These are phyloP conservation scores for Syzygium aqueum DNA, from an alignment of 345 rosid species.

Conservation along the genomic window DNA sequence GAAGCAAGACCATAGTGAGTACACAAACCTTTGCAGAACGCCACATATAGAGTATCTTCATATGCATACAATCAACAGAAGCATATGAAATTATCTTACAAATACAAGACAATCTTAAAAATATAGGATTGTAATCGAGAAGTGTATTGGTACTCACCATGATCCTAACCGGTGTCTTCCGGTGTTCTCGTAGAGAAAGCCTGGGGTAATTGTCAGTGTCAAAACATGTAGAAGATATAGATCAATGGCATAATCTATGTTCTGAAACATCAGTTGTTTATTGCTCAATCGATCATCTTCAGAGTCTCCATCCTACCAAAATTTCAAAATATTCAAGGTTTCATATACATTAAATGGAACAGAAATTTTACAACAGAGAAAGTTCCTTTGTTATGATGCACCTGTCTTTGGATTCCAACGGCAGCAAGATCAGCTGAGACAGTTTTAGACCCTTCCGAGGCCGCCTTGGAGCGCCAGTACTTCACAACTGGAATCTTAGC, in stretches of 20 bases:
- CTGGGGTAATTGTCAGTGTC: slow-evolving; percentile 62
- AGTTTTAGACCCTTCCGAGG: slow-evolving; percentile 5
- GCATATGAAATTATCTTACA: too few species aligned
- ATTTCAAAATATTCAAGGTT: background rate
- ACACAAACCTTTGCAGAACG: too few species aligned
- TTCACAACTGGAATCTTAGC: too few species aligned
- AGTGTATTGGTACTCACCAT: background rate
- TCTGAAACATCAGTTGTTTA: slow-evolving; percentile 43
- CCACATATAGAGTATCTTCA: too few species aligned
- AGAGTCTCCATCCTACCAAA: background rate
- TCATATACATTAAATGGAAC: background rate
- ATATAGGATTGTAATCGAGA: background rate
- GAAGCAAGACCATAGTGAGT: background rate
- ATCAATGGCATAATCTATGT: slow-evolving; percentile 52
- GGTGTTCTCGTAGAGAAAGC: slow-evolving; percentile 63
- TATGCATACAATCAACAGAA: too few species aligned
- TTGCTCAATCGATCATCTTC: slow-evolving; percentile 29
- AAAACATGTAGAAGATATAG: slow-evolving; percentile 49
- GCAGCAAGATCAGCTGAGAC: slow-evolving; percentile 8
- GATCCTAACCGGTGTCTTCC: slow-evolving; percentile 38
- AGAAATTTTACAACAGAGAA: background rate
- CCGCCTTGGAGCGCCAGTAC: too few species aligned
- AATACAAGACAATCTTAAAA: background rate
- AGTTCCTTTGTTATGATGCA: background rate
- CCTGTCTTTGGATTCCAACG: background rate